Base-by-base conservation (phyloP, 2,329 filamentous ascomycete species). In the Colletotrichum orchidophilum region DNA sequence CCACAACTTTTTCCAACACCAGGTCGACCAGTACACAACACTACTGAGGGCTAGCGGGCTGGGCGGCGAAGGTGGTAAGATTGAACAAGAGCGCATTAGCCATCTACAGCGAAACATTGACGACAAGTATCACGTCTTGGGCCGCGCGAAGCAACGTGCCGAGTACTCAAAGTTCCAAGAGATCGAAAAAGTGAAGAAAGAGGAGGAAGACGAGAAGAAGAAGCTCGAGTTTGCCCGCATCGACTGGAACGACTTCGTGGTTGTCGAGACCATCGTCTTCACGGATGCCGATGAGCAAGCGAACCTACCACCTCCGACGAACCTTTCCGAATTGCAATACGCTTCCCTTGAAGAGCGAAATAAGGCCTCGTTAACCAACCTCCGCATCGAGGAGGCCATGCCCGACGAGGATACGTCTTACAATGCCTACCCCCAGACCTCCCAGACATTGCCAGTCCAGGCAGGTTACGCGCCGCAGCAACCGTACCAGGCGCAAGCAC, bases 211-310 rank as follows among this genome's bases (percentile, higher is more conserved):
- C 50, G 93, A 97, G 78, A 91, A 94, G 77, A 94, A 97, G 80
- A 91, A 92, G 77, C 83, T 87, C 26, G 86, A 90, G 64, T 91
- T 96, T 81, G 93, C 93, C 1, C 93, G 96, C 76, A 96, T 99
- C 73, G 96, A 99, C 81, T 99, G 96, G 96, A 94, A 97, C 78
- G 96, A 98, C 79, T 99, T 99, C 77, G 92, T 96, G 39, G 93
- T 99, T 24, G 95, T 98, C 54, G 96, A 98, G 82, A 98, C 95
- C 0, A 95, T 99, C 64, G 87, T 94, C 18, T 99, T 99, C 81
- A 95, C 91, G 70, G 95, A 97, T 75, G 89, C 90, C 49, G 96
- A 99, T 80, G 95, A 98, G 75, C 89, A 93, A 73, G 90, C 91
- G 46, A 92, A 96, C 74, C 90, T 99, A 12, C 95, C 96, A 35